Conservation (phyloP, 208 protist species). For the Borovskyia barvae region DNA sequence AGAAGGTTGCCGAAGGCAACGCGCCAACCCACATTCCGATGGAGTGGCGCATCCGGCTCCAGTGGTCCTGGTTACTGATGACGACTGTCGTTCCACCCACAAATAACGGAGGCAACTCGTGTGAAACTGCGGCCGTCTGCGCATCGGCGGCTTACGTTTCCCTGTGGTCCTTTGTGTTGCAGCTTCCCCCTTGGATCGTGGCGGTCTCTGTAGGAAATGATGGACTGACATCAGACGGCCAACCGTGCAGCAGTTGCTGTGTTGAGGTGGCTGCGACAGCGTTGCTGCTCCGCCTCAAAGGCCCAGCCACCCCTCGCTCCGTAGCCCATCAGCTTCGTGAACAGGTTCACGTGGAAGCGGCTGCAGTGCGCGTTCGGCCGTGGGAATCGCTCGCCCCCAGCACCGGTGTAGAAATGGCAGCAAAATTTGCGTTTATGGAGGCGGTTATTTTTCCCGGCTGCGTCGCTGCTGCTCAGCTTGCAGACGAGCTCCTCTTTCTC, state of each 20-base stretch:
- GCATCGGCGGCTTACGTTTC: constrained; percentile 14
- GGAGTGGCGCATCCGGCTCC: constrained; percentile 26
- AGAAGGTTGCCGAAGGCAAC: neutral
- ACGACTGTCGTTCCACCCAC: too few relatives aligned
- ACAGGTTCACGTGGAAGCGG: constrained; percentile 15
- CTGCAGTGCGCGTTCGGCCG: constrained; percentile 4
- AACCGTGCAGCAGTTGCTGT: constrained; percentile 3
- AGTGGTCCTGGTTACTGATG: constrained; percentile 22
- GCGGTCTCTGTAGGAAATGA: constrained; percentile 15
- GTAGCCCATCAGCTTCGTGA: constrained; percentile 19
- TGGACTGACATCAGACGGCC: neutral
- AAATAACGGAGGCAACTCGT: neutral
- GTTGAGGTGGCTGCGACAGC: constrained; percentile 20
- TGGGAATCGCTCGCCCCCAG: constrained; percentile 2
- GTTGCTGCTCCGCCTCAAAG: constrained; percentile 19
- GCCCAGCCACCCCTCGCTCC: constrained; percentile 9
- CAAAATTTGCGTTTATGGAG: constrained; percentile 15
- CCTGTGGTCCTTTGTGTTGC: constrained; percentile 24
- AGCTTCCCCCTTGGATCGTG: constrained; percentile 27
- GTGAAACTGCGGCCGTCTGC: neutral
- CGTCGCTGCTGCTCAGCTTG: constrained; percentile 18
- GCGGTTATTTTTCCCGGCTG: constrained; percentile 40
- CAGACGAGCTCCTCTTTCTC: constrained; percentile 36
- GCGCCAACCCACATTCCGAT: constrained; percentile 1
- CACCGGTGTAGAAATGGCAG: neutral